These are phyloP conservation scores for Amyloporia xantha DNA, from an alignment of 768 basidiomycete genomes.

Conservation along the genomic window DNA sequence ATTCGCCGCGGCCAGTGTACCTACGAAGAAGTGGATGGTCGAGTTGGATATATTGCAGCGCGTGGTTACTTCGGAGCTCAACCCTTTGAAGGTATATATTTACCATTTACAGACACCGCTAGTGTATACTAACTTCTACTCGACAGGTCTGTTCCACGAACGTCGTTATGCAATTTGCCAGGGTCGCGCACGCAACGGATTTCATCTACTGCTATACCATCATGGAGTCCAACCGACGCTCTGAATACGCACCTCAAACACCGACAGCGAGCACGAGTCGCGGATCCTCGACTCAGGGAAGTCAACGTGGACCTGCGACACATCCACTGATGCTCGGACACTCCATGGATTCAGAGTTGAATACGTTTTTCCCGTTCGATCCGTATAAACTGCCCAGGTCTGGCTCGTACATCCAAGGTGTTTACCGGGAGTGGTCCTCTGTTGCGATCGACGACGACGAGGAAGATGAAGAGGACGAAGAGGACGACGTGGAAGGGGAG, in stretches of 20 bases:
- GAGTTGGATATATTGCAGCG: conserved; percentile 75
- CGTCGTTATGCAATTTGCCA: conserved; percentile 92
- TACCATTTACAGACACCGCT: neutral
- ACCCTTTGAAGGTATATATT: conserved; percentile 74
- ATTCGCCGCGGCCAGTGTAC: conserved; percentile 12
- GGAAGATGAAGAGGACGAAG: conserved; percentile 63
- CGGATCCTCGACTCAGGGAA: conserved; percentile 1
- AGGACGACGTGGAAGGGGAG: conserved; percentile 46
- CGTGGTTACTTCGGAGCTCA: conserved; percentile 73
- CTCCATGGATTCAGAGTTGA: conserved; percentile 60
- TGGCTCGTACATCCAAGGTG: conserved; percentile 63
- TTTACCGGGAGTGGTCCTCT: conserved; percentile 87
- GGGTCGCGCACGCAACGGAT: conserved; percentile 80
- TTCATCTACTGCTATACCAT: conserved; percentile 95
- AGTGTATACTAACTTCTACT: conserved; percentile 1
- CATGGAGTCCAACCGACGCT: conserved; percentile 79
- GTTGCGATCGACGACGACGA: conserved; percentile 69
- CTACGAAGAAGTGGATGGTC: conserved; percentile 73
- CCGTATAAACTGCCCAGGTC: conserved; percentile 88
- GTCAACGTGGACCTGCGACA: neutral
- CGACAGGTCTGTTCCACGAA: conserved; percentile 79
- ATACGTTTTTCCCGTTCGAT: conserved; percentile 97
- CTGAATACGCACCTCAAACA: conserved; percentile 35
- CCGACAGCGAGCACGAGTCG: conserved; percentile 8
- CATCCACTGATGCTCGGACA: conserved; percentile 24